Evolutionary conservation across 139 green algal genomes (phyloP), one percentile per base, ranked within the genome.

Genomic region (Micractinium conductrix): DNA sequence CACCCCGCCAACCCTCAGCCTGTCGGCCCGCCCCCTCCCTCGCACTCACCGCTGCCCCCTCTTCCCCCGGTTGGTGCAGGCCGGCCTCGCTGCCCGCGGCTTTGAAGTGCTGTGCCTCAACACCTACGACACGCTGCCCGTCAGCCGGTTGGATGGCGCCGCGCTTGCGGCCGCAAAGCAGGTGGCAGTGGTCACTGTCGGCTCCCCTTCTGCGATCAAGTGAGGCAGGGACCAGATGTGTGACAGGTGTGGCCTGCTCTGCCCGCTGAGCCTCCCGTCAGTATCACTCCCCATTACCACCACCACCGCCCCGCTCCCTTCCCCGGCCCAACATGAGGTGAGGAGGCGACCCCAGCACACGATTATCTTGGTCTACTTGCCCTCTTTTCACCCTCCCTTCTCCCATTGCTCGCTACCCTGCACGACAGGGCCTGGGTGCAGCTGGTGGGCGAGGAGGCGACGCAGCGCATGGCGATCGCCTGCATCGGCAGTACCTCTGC

Each of bases 131-230:
- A 98, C 95, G 33, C 72, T 88, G 17, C 86, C 88, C 9, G 89
- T 97, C 28, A 88, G 69, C 19, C 24, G 17, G 0, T 85, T 97
- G 17, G 82, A 86, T 24, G 45, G 73, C 0, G 67, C 65, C 16
- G 14, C 78, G 45, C 84, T 98, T 45, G 30, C 63, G 42, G 50
- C 80, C 26, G 95, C 95, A 4, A 72, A 88, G 44, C 24, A 60
- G 14, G 92, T 92, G 4, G 80, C 91, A 0, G 91, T 97, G 7
- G 82, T 98, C 4, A 95, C 95, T 1, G 93, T 97, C 53, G 95
- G 93, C n/a, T 97, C 93, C 10, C 95, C 95, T 8, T 96, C 93
- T 16, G 95, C 95, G n/a, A 91, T 98, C 60, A 95, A 95, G 87
- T 93, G 80, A 88, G 89, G 72, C 0, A 0, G 17, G 6, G 26